A percentile compares a stretch with the other conserved stretches of the same genome.
These are phyloP conservation scores for Leccinellum albellum DNA, from an alignment of 768 basidiomycete genomes.

Conservation along the genomic window DNA sequence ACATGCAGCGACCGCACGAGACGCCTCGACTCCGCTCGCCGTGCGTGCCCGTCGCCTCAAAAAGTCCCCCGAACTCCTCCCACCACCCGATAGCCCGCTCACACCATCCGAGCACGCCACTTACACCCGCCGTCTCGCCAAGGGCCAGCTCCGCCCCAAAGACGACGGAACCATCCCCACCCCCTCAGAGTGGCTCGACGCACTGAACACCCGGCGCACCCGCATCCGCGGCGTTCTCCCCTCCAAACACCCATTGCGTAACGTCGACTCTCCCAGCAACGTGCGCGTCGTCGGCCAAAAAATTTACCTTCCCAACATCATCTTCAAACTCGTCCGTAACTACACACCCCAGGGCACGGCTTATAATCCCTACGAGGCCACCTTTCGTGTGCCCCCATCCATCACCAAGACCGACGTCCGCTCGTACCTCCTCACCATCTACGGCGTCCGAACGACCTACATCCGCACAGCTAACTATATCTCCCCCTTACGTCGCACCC, in stretches of 20 bases:
- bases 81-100: constrained; percentile 45
- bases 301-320: constrained; percentile 86
- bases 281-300: constrained; percentile 67
- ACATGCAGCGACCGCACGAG: constrained; percentile 48
- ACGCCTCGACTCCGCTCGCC: constrained; percentile 68
- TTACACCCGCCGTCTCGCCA: constrained; percentile 55
- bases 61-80: constrained; percentile 41
- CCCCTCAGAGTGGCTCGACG: constrained; percentile 56
- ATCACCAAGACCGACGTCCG: constrained; percentile 92
- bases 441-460: constrained; percentile 86
- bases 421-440: constrained; percentile 78
- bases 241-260: constrained; percentile 18
- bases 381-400: constrained; percentile 85
- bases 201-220: constrained; percentile 53
- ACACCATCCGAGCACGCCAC: constrained; percentile 63
- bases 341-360: constrained; percentile 68
- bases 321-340: constrained; percentile 82
- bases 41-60: constrained; percentile 63
- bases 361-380: constrained; percentile 94
- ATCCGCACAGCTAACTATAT: constrained; percentile 93
- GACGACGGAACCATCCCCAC: constrained; percentile 37
- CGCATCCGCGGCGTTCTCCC: constrained; percentile 65
- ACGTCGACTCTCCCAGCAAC: constrained; percentile 35
- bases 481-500: constrained; percentile 43
- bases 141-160: constrained; percentile 42